These are phyloP conservation scores for Amanita exitialis DNA, from an alignment of 768 basidiomycete genomes.

Conservation along the genomic window DNA sequence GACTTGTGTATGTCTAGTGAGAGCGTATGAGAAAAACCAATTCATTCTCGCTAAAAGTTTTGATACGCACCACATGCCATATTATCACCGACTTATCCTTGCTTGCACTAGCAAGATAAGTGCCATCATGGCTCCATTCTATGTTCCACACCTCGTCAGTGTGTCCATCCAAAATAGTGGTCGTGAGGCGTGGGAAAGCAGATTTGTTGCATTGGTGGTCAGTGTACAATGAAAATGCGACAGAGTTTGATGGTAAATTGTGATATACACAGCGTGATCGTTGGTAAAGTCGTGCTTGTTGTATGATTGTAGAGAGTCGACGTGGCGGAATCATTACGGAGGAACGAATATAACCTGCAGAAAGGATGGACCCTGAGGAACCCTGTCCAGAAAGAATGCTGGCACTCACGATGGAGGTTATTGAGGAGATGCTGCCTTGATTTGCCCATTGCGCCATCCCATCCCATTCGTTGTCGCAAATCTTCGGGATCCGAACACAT, in stretches of 20 bases:
- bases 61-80: slow-evolving; percentile 68
- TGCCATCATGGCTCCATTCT: slow-evolving; percentile 90
- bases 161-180: slow-evolving; percentile 78
- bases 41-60: slow-evolving; percentile 4
- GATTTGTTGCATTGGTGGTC: slow-evolving; percentile 80
- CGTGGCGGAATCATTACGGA: slow-evolving; percentile 89
- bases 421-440: slow-evolving; percentile 72
- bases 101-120: slow-evolving; percentile 76
- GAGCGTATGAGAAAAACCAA: slow-evolving; percentile 8
- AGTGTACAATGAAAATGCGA: slow-evolving; percentile 70
- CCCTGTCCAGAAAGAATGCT: not conserved
- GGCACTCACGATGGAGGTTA: slow-evolving; percentile 66
- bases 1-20: slow-evolving; percentile 28
- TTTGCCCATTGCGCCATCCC: slow-evolving; percentile 81
- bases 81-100: slow-evolving; percentile 84
- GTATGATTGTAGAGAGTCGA: slow-evolving; percentile 75
- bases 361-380: slow-evolving; percentile 6
- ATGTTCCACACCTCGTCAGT: slow-evolving; percentile 93
- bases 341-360: slow-evolving; percentile 77
- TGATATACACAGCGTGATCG: slow-evolving; percentile 80
- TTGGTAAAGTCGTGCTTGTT: slow-evolving; percentile 80
- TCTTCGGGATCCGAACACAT: slow-evolving; percentile 89
- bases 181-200: slow-evolving; percentile 79
- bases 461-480: slow-evolving; percentile 66
- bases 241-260: slow-evolving; percentile 48